These are phyloP conservation scores for Colletotrichum lini DNA, from an alignment of 2,329 filamentous ascomycete genomes.

Conservation along the genomic window DNA sequence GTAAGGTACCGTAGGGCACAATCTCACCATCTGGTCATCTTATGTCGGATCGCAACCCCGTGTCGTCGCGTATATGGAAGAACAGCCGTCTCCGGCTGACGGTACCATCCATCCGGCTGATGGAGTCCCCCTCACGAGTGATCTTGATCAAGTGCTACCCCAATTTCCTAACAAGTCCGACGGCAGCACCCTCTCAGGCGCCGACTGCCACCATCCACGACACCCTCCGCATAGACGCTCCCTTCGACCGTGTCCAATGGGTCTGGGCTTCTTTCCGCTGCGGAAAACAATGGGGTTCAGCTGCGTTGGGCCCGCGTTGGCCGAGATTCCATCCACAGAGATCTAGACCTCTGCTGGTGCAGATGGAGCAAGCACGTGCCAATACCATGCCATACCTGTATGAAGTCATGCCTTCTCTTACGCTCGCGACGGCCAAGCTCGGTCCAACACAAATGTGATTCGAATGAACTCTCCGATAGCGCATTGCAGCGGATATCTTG, in stretches of 20 bases:
- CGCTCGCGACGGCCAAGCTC: conserved; percentile 18
- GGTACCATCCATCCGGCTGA: conserved; percentile 36
- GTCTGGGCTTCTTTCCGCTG: conserved; percentile 10
- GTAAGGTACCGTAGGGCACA: conserved; percentile 38
- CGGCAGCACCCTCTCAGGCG: conserved; percentile 11
- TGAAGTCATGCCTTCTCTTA: conserved; percentile 26
- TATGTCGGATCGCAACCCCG: conserved; percentile 15
- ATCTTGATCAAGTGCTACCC: conserved; percentile 40
- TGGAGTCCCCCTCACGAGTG: conserved; percentile 27
- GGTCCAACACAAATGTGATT: neutral
- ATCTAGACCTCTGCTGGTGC: conserved; percentile 2
- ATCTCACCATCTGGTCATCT: conserved; percentile 22
- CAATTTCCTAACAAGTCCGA: conserved; percentile 26
- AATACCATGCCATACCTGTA: conserved; percentile 32
- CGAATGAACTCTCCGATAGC: neutral
- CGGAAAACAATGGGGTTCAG: conserved; percentile 30
- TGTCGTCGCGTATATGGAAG: conserved; percentile 24
- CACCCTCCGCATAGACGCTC: conserved; percentile 26
- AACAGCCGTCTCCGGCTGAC: conserved; percentile 33
- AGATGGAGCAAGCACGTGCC: conserved; percentile 21
- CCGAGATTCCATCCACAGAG: conserved; percentile 17
- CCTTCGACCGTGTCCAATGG: conserved; percentile 8
- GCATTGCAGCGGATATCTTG: neutral
- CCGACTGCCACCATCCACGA: conserved; percentile 25
- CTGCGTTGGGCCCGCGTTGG: conserved; percentile 23